These are phyloP conservation scores for Triticum monococcum DNA, from an alignment of 176 grass and related monocot genomes.

Conservation along the genomic window DNA sequence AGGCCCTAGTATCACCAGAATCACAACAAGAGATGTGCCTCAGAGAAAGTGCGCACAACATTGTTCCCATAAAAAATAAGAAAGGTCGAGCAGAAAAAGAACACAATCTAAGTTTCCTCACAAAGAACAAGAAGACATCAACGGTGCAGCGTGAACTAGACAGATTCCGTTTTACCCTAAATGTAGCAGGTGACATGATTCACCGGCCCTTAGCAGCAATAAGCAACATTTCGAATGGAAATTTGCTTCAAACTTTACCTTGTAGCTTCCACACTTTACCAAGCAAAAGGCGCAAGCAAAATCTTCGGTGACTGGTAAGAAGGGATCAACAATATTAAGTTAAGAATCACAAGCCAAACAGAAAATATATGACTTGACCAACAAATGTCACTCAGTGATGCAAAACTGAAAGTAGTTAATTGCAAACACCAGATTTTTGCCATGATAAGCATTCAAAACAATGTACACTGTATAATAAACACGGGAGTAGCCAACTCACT, in stretches of 20 bases:
- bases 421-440: not conserved
- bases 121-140: not conserved
- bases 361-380: slow-evolving; percentile 3
- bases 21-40: slow-evolving; percentile 25
- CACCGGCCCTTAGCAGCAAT: not conserved
- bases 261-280: slow-evolving; percentile 81
- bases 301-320: slow-evolving; percentile 89
- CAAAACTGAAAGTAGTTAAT: slow-evolving; percentile 1
- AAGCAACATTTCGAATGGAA: slow-evolving; percentile 12
- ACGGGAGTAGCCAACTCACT: not conserved
- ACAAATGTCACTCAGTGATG: not conserved
- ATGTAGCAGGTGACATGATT: not conserved
- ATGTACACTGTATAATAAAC: not conserved
- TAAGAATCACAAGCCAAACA: slow-evolving; percentile 10
- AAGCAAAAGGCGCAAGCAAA: slow-evolving; percentile 94
- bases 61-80: not conserved
- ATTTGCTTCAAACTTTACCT: slow-evolving; percentile 48
- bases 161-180: not conserved
- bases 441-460: not conserved
- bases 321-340: slow-evolving; percentile 29
- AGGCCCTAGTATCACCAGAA: slow-evolving; percentile 58
- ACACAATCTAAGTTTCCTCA: not conserved
- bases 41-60: not conserved
- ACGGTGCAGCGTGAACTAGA: not conserved
- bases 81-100: not conserved